Conservation (phyloP, 176 grass and related monocot genomes). For the Bromus sterilis region DNA sequence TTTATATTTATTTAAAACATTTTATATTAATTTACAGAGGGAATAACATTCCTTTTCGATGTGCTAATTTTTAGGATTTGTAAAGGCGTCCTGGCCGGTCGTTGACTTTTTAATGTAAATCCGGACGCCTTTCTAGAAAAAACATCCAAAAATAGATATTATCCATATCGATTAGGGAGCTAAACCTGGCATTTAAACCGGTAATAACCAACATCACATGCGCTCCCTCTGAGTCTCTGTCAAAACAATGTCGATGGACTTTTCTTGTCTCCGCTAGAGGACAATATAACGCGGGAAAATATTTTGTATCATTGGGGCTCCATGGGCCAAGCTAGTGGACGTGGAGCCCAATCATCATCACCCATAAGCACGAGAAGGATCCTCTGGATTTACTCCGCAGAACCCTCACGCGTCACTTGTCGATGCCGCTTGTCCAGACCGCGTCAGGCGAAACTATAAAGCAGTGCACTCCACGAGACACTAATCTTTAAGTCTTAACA, state of each 20-base stretch:
- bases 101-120: no score
- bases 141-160: no score
- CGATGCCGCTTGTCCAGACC: conserved; percentile 2
- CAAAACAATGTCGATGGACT: neutral
- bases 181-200: neutral
- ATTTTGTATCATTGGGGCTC: neutral
- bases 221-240: no score
- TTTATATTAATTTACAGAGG: no score
- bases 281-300: neutral
- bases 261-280: neutral
- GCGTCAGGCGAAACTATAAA: conserved; percentile 9
- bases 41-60: no score
- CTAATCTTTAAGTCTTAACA: neutral
- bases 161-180: neutral
- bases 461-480: neutral
- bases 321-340: neutral
- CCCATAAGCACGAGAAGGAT: neutral
- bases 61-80: no score
- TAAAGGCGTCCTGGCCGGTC: no score
- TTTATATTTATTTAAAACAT: no score
- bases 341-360: neutral
- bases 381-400: neutral
- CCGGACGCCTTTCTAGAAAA: no score
- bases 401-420: neutral
- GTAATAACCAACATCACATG: neutral